phyloP scores from a whole-genome alignment of 768 basidiomycete species.

The Guyanaporus albipodus region DNA sequence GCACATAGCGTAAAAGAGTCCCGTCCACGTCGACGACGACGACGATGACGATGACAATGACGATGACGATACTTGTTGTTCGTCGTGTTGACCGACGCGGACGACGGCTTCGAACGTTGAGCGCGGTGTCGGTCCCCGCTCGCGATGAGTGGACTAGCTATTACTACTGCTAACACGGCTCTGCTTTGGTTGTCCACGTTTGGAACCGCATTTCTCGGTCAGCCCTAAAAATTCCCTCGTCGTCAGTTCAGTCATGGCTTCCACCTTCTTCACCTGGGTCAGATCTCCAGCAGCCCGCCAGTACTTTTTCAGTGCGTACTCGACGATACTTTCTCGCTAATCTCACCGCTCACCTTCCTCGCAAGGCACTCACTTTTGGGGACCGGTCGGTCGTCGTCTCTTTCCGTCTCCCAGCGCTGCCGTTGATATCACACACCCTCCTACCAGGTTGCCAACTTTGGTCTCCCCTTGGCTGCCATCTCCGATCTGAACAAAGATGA shows the following conservation, averaged over 20 bases:
- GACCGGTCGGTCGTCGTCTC: constrained; percentile 86
- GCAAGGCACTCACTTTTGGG: constrained; percentile 96
- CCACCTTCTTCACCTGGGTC: constrained; percentile 84
- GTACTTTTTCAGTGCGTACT: constrained; percentile 88
- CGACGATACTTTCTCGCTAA: not conserved
- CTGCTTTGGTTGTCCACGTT: too few species aligned
- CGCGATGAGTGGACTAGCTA: too few species aligned
- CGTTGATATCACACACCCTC: constrained; percentile 5
- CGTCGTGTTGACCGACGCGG: not conserved
- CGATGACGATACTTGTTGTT: not conserved
- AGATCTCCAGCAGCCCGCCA: constrained; percentile 88
- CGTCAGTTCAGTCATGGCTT: constrained; percentile 52
- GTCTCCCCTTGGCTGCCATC: constrained; percentile 90
- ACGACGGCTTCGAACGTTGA: not conserved
- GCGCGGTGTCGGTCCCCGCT: too few species aligned
- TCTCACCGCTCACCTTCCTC: constrained; percentile 15
- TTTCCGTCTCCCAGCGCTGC: not conserved
- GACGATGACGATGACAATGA: too few species aligned
- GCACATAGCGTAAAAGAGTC: too few species aligned
- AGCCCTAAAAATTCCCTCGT: not conserved
- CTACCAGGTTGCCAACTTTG: constrained; percentile 93
- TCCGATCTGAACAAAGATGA: constrained; percentile 91
- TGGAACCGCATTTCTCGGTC: constrained; percentile 2
- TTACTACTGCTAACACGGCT: too few species aligned
- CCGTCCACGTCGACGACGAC: too few species aligned